These are phyloP conservation scores for Kodamaea restingae DNA, from an alignment of 805 yeast genomes.

Conservation along the genomic window DNA sequence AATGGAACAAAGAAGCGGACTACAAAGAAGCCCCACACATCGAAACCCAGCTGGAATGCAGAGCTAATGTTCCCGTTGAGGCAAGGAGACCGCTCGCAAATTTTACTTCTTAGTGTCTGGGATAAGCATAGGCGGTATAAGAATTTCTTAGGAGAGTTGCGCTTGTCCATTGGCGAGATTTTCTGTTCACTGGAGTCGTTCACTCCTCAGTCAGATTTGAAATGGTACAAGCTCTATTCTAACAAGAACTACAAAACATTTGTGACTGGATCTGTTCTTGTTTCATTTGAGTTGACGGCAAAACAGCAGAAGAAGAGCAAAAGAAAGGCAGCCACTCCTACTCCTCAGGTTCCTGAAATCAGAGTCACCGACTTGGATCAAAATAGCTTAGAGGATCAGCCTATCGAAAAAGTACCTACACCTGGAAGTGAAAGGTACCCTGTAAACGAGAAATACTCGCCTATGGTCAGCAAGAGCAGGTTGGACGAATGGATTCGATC, in stretches of 20 bases:
- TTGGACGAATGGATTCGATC: constrained; percentile 27
- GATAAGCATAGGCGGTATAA: constrained; percentile 35
- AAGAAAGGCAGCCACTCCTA: constrained; percentile 3
- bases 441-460: too few relatives aligned
- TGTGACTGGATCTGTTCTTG: constrained; percentile 46
- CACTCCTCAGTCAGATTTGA: constrained; percentile 23
- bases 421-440: too few relatives aligned
- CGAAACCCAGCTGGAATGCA: constrained; percentile 41
- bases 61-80: constrained; percentile 28
- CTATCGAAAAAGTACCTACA: too few relatives aligned
- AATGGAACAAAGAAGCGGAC: constrained; percentile 29
- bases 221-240: constrained; percentile 46
- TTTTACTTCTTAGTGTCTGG: constrained; percentile 36
- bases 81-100: constrained; percentile 25
- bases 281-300: constrained; percentile 38
- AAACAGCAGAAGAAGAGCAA: constrained; percentile 12
- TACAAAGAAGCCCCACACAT: constrained; percentile 28
- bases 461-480: background rate
- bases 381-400: background rate
- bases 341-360: background rate
- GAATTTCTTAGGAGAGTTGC: constrained; percentile 38
- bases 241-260: constrained; percentile 36
- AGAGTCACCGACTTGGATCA: background rate
- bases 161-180: constrained; percentile 28
- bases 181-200: constrained; percentile 18